Evolutionary conservation across 2,329 filamentous ascomycete genomes (phyloP).

Genomic region (Verticillium dahliae): DNA sequence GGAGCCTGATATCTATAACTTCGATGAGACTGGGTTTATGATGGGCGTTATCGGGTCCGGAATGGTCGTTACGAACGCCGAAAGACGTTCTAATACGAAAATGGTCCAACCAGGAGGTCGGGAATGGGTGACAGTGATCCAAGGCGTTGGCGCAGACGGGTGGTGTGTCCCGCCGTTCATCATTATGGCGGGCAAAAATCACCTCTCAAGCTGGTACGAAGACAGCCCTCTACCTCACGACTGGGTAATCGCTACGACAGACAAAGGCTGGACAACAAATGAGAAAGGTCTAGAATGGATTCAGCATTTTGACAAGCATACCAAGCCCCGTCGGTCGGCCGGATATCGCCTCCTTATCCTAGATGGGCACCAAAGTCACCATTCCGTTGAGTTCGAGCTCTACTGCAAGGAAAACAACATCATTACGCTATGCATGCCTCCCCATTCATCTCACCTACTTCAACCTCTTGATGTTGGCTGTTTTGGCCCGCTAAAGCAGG

Average conservation of each 20-base stretch:
- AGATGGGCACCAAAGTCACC: constrained; percentile 25
- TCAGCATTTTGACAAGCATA: constrained; percentile 26
- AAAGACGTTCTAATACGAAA: background rate
- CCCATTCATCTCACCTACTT: background rate
- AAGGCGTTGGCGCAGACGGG: background rate
- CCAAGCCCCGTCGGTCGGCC: constrained; percentile 14
- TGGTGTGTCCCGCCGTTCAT: background rate
- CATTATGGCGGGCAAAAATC: background rate
- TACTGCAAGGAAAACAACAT: constrained; percentile 1
- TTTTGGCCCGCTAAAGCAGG: constrained; percentile 19
- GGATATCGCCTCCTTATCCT: constrained; percentile 23
- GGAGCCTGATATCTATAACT: background rate
- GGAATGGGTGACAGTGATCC: background rate
- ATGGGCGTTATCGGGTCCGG: background rate
- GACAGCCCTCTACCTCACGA: background rate
- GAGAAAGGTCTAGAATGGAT: constrained; percentile 24
- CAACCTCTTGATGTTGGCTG: background rate
- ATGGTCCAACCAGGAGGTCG: background rate
- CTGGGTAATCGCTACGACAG: background rate
- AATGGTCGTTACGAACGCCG: background rate
- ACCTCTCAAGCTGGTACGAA: background rate
- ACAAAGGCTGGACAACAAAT: constrained; percentile 17
- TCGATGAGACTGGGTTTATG: background rate
- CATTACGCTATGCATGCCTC: constrained; percentile 1
- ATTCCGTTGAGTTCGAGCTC: background rate